phyloP scores from a whole-genome alignment of 108 stramenopile species.

The Nitzschia sp. region DNA sequence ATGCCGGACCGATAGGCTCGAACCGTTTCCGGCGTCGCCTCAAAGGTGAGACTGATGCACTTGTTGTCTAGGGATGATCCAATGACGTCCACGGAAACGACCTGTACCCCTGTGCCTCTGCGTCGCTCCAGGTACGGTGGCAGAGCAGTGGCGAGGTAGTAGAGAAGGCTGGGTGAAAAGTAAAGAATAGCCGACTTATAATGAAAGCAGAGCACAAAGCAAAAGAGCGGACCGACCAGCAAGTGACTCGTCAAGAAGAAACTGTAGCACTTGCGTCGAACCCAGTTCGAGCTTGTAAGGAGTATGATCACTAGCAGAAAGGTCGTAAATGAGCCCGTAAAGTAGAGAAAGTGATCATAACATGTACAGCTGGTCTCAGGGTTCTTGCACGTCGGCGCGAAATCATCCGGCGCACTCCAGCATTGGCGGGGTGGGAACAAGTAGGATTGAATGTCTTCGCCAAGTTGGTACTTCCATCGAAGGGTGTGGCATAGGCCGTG shows the following conservation, averaged over 20 bases:
- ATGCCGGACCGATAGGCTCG: constrained; percentile 35
- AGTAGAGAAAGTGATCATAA: constrained; percentile 55
- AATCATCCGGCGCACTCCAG: constrained; percentile 36
- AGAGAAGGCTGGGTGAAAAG: constrained; percentile 57
- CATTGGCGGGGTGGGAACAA: constrained; percentile 44
- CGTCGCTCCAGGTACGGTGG: constrained; percentile 34
- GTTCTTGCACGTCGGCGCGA: constrained; percentile 38
- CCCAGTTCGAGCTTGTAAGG: constrained; percentile 36
- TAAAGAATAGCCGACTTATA: constrained; percentile 64
- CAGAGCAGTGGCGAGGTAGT: constrained; percentile 53
- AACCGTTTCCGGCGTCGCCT: constrained; percentile 31
- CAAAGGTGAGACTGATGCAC: constrained; percentile 40
- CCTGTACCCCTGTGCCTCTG: not conserved
- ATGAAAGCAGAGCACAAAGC: constrained; percentile 54
- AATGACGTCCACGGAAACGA: constrained; percentile 24
- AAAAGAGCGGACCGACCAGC: constrained; percentile 29
- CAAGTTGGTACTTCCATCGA: constrained; percentile 28
- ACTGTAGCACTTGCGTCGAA: constrained; percentile 48
- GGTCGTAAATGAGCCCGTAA: constrained; percentile 50
- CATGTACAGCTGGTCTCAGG: constrained; percentile 37
- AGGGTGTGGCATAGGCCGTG: constrained; percentile 52
- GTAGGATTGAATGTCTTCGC: constrained; percentile 23
- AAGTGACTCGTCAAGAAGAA: constrained; percentile 55
- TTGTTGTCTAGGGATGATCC: constrained; percentile 12
- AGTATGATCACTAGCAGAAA: constrained; percentile 39